Base-by-base conservation (phyloP, 2,329 filamentous ascomycete species). In the Penicillium aurantiogriseum region DNA sequence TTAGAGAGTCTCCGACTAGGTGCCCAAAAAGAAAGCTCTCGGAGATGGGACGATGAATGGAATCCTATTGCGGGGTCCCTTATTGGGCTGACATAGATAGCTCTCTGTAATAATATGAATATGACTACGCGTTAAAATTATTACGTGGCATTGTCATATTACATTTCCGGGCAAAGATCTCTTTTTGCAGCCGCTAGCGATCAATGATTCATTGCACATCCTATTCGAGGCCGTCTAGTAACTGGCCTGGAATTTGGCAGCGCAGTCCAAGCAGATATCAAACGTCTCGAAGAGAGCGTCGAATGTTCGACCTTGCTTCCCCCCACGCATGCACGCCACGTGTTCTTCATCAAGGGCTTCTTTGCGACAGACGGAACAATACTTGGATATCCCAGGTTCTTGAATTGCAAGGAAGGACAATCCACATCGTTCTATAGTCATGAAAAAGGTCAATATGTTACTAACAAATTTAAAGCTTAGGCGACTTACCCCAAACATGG, bases 21-120 rank as follows among this genome's bases (percentile, higher is more conserved):
- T 0, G 92, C 92, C 1, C 73, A 86, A 31, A 78, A 82, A 61
- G 92, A 97, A 73, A 91, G 91, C 36, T 80, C 80, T 43, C 80
- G 88, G 55, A 83, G 93, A 45, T 99, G 94, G 94, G 88, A 95
- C 66, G 89, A 92, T 64, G 92, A 97, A 71, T 99, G 94, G 94
- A 86, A 95, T 79, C 82, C 84, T 10, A 87, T 96, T 44, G 89
- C 92, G 8, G 91, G 88, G 11, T 83, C 82, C 46, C 75, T 96
- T 4, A 81, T 97, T 52, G 86, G 82, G 1, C 63, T 83, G 36
- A 58, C 54, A 31, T 61, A 58, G 49, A 15, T 43, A 35, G 46
- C 17, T 17, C 19, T 23, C 38, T 43, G 9, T 51, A n/a, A 44
- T 8, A n/a, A 50, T 4, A 35, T 40, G 35, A 33, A 35, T 29